Conservation (phyloP, 148 eudicot species). For the Vaccinium myrtillus region DNA sequence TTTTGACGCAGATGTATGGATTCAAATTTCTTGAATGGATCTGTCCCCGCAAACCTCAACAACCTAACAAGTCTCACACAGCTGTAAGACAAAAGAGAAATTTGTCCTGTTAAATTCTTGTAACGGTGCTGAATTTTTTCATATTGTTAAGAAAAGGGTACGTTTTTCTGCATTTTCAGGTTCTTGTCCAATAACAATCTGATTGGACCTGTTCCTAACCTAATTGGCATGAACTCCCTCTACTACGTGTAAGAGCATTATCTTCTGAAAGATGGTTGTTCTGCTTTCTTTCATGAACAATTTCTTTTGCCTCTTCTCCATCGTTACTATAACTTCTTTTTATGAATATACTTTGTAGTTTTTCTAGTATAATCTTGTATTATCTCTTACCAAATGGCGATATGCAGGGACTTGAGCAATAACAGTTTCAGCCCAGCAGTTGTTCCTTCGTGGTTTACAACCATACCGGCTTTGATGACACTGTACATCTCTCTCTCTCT, state of each 20-base stretch:
- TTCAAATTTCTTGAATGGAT: background rate
- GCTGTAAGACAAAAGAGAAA: background rate
- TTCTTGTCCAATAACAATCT: background rate
- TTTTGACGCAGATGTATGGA: background rate
- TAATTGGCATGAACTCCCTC: background rate
- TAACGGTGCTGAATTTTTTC: background rate
- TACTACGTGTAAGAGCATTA: background rate
- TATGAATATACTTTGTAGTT: background rate
- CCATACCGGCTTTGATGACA: conserved; percentile 44
- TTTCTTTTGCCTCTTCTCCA: too few species aligned
- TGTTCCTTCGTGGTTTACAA: conserved; percentile 45
- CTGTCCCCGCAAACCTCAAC: background rate
- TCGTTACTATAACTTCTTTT: background rate
- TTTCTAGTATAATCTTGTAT: background rate
- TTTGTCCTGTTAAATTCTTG: background rate
- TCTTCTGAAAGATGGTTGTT: background rate
- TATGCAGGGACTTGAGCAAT: conserved; percentile 61
- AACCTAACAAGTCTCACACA: background rate
- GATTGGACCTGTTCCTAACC: background rate
- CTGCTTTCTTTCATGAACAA: background rate
- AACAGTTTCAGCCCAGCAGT: conserved; percentile 41
- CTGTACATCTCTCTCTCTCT: conserved; percentile 36
- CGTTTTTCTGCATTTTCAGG: background rate
- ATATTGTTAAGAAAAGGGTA: background rate
- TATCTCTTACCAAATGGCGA: background rate